Evolutionary conservation across 768 basidiomycete species (phyloP).

Genomic region (Phanerochaete carnosa): DNA sequence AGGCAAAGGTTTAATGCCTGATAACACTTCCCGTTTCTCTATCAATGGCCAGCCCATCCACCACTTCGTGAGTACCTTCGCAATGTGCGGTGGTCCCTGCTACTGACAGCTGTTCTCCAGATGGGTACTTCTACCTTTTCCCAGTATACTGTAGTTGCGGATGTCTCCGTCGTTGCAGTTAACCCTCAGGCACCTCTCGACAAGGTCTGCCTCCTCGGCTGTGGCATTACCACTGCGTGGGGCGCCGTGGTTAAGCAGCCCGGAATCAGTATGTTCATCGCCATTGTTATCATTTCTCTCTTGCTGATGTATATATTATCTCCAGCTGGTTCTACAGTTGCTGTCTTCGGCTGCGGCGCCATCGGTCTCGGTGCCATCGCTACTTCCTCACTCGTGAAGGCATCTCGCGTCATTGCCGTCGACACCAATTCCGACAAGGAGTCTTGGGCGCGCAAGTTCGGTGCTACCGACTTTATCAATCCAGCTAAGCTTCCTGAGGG

Average conservation of each 20-base stretch:
- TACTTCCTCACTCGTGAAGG: slow-evolving; percentile 73
- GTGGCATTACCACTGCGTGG: slow-evolving; percentile 98
- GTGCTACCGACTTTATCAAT: slow-evolving; percentile 94
- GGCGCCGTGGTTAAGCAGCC: slow-evolving; percentile 91
- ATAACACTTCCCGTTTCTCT: slow-evolving; percentile 83
- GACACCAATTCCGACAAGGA: slow-evolving; percentile 88
- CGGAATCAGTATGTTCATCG: slow-evolving; percentile 62
- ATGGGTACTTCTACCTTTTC: slow-evolving; percentile 99
- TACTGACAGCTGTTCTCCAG: slow-evolving; percentile 35
- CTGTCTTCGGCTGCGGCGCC: slow-evolving; percentile 94
- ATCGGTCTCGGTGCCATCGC: slow-evolving; percentile 93
- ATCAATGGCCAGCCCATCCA: slow-evolving; percentile 82
- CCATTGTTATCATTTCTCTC: background rate
- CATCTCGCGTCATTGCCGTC: slow-evolving; percentile 86
- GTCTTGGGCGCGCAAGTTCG: slow-evolving; percentile 87
- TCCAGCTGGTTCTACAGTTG: slow-evolving; percentile 80
- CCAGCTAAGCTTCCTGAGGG: slow-evolving; percentile 70
- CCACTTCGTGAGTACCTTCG: slow-evolving; percentile 80
- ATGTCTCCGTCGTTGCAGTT: slow-evolving; percentile 93
- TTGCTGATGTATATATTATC: background rate
- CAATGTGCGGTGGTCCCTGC: background rate
- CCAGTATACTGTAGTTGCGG: slow-evolving; percentile 98
- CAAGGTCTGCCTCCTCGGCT: slow-evolving; percentile 95
- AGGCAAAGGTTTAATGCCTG: slow-evolving; percentile 94
- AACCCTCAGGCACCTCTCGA: slow-evolving; percentile 84